phyloP scores from a whole-genome alignment of 108 stramenopile genomes.

The Cyclostephanos tholiformis region DNA sequence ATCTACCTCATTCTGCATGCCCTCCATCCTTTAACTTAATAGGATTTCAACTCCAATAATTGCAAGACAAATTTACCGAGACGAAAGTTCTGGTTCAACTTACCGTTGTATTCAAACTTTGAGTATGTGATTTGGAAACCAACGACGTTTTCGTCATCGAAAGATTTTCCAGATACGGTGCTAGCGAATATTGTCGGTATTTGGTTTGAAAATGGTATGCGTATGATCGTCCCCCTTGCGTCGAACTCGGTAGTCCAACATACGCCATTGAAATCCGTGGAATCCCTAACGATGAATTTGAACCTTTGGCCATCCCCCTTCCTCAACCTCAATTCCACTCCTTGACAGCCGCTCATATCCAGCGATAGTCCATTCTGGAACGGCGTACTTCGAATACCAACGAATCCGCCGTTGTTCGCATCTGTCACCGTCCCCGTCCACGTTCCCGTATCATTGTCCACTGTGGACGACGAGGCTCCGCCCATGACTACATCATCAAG shows the following conservation, averaged over 20 bases:
- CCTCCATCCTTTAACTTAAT: conserved; percentile 19
- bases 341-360: conserved; percentile 68
- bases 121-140: conserved; percentile 79
- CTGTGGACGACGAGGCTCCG: conserved; percentile 70
- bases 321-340: conserved; percentile 56
- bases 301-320: conserved; percentile 48
- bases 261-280: conserved; percentile 82
- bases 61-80: conserved; percentile 64
- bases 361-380: conserved; percentile 42
- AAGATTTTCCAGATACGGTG: conserved; percentile 46
- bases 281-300: conserved; percentile 76
- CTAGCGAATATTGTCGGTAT: conserved; percentile 75
- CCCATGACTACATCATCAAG: conserved; percentile 90
- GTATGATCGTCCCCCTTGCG: conserved; percentile 23
- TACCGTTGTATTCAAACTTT: conserved; percentile 83
- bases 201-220: conserved; percentile 66
- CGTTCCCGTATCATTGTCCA: conserved; percentile 63
- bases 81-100: conserved; percentile 59
- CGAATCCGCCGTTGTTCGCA: conserved; percentile 85
- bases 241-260: conserved; percentile 75
- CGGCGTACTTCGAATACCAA: conserved; percentile 80
- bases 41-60: conserved; percentile 58
- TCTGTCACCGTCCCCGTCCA: conserved; percentile 82
- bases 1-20: no score
- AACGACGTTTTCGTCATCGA: conserved; percentile 53